Evolutionary conservation across 2,329 filamentous ascomycete genomes (phyloP).

Genomic region (Fusarium tuaranense): DNA sequence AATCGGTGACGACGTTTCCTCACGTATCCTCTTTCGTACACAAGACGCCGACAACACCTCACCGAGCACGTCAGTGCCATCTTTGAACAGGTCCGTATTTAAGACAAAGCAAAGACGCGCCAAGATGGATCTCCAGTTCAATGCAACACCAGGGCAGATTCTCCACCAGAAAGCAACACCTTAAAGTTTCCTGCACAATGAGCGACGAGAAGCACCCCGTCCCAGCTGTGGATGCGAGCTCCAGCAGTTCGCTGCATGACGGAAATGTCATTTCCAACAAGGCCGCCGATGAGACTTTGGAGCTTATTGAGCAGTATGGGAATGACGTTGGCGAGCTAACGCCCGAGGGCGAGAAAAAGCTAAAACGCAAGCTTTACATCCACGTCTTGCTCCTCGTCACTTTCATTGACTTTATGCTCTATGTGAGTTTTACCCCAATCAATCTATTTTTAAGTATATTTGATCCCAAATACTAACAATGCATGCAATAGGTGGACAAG

Average conservation of each 20-base stretch:
- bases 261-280: conserved; percentile 8
- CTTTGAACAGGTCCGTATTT: not conserved
- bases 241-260: not conserved
- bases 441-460: too few species aligned
- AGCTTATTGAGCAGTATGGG: conserved; percentile 12
- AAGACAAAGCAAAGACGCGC: not conserved
- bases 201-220: not conserved
- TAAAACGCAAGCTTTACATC: not conserved
- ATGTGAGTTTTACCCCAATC: not conserved
- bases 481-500: not conserved
- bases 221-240: not conserved
- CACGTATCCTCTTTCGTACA: not conserved
- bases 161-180: not conserved
- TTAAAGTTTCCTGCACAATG: not conserved
- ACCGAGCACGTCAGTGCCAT: not conserved
- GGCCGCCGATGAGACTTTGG: conserved; percentile 9
- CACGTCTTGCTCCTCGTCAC: not conserved
- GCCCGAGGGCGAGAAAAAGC: not conserved
- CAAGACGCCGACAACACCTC: not conserved
- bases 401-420: conserved; percentile 3
- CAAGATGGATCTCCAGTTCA: not conserved
- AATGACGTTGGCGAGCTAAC: conserved; percentile 6
- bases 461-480: too few species aligned
- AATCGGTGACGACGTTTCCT: not conserved
- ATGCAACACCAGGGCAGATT: not conserved